Evolutionary conservation across 2,329 filamentous ascomycete genomes (phyloP), one percentile per base, ranked within the genome.

Genomic region (Xylaria sp.): DNA sequence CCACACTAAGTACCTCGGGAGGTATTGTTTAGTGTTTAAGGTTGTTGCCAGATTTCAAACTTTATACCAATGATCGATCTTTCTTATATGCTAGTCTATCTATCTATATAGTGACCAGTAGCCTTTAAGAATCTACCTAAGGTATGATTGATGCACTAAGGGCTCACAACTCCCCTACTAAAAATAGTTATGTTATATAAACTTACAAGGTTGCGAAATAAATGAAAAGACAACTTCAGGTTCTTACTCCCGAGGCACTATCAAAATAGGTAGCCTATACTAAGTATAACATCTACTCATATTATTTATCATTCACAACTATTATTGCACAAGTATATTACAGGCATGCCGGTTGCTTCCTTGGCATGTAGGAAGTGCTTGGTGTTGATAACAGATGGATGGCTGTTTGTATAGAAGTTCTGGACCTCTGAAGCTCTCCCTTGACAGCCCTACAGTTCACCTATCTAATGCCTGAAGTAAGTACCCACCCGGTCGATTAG

Each of bases 371-470:
- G 15, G 9, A 17, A 13, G 13, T 45, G n/a, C 20, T 11, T 45
- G 38, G 38, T 39, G 17, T 39, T 39, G 38, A 39, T 47, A 11
- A 13, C 22, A 25, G 5, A 49, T 15, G 25, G 9, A 51, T n/a
- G 27, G 10, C 29, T 33, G n/a, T 51, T 1, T 20, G n/a, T 27
- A n/a, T n/a, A n/a, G n/a, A n/a, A n/a, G 51, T 39, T 54, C 51
- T 54, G 45, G 25, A 31, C 45, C 45, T 49, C 45, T 27, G 10
- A 38, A 20, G 31, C 31, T 22, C 17, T 61, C 38, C n/a, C 13
- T 59, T 10, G 27, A 61, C 63, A 65, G 57, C 62, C 62, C 49
- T 61, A 63, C 31, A 29, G 56, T 39, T 38, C 36, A 51, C 9
- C 45, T 20, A 20, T n/a, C n/a, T n/a, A n/a, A n/a, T n/a, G 13